These are phyloP conservation scores for Elymus sibiricus DNA, from an alignment of 176 grass and related monocot genomes.

Conservation along the genomic window DNA sequence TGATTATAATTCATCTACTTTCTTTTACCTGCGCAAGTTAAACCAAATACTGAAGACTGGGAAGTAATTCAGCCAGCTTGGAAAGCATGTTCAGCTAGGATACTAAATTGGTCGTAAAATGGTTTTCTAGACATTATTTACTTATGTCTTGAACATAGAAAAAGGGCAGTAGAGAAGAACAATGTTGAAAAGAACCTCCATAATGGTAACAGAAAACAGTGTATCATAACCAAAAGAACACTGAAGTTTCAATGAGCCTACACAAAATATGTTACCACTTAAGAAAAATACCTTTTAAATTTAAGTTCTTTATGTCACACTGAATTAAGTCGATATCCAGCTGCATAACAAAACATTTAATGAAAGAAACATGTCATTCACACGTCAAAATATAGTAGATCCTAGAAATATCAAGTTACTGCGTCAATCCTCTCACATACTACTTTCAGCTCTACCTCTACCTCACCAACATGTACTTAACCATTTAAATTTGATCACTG, in stretches of 20 bases:
- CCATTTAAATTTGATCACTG: not conserved
- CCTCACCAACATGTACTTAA: not conserved
- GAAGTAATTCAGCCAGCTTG: not conserved
- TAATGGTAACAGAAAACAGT: not conserved
- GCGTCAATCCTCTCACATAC: not conserved
- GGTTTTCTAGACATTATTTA: not conserved
- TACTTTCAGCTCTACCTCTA: conserved; percentile 3
- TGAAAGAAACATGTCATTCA: conserved; percentile 20
- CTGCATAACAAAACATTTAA: conserved; percentile 67
- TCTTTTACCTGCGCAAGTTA: not conserved
- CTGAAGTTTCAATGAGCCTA: not conserved
- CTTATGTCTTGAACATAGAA: not conserved
- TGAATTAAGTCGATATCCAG: conserved; percentile 88
- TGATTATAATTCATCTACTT: not conserved
- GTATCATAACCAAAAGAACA: not conserved
- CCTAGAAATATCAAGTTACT: conserved; percentile 11
- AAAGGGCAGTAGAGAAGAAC: not conserved
- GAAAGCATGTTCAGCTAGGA: not conserved
- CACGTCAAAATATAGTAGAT: conserved; percentile 3
- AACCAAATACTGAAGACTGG: not conserved
- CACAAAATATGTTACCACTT: not conserved
- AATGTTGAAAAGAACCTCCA: not conserved
- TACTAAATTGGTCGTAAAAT: not conserved
- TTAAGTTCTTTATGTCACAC: conserved; percentile 83
- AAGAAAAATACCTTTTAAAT: conserved; percentile 57